phyloP scores from a whole-genome alignment of 2,329 filamentous ascomycete genomes.

The Sclerotinia sclerotiorum region DNA sequence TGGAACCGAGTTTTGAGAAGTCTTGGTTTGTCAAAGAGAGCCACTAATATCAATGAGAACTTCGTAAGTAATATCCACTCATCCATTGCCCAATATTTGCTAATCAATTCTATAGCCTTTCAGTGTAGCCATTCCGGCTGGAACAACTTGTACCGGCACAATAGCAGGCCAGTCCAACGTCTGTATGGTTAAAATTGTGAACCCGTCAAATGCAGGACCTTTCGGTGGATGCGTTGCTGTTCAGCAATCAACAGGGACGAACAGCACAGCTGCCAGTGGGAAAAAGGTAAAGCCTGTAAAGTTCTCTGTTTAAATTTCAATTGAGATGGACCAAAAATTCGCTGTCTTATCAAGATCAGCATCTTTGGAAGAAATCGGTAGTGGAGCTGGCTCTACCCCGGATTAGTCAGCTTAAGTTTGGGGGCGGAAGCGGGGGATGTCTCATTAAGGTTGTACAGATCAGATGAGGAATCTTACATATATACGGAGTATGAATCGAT shows the following conservation, averaged over 20 bases:
- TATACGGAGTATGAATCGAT: not conserved
- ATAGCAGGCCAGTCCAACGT: constrained; percentile 42
- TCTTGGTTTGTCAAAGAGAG: constrained; percentile 26
- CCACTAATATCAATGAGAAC: constrained; percentile 34
- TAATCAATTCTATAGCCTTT: constrained; percentile 33
- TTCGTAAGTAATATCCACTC: constrained; percentile 37
- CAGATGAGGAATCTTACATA: not conserved
- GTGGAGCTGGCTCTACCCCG: constrained; percentile 14
- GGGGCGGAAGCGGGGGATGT: not conserved
- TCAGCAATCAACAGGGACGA: constrained; percentile 36
- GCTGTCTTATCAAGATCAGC: not conserved
- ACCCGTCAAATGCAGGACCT: constrained; percentile 44
- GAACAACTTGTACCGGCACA: constrained; percentile 44
- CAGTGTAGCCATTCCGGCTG: constrained; percentile 43
- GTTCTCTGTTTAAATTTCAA: not conserved
- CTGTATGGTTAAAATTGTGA: constrained; percentile 48
- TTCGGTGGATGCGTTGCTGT: constrained; percentile 47
- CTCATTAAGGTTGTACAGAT: not conserved
- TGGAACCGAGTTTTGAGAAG: constrained; percentile 24
- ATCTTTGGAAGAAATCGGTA: not conserved
- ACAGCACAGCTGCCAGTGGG: constrained; percentile 20
- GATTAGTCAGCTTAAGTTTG: constrained; percentile 10
- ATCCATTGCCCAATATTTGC: not conserved
- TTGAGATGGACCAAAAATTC: not conserved
- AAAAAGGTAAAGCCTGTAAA: constrained; percentile 2